These are phyloP conservation scores for Forsythia suspensa DNA, from an alignment of 257 asterid species.

Conservation along the genomic window DNA sequence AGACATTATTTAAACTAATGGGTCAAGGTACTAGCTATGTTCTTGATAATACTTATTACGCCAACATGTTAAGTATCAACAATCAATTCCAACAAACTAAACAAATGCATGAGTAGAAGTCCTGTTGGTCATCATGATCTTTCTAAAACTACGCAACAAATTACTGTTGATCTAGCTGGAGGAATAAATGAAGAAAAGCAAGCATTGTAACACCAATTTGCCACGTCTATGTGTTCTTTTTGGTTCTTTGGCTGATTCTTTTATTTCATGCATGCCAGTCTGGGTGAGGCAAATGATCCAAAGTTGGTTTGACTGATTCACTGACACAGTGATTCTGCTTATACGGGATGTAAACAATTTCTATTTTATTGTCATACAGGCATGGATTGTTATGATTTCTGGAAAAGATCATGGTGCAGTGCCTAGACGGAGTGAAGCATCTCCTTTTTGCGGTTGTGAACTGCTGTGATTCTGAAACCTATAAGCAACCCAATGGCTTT, in stretches of 20 bases:
- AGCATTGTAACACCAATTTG: not conserved
- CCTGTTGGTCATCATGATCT: not conserved
- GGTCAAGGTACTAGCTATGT: not conserved
- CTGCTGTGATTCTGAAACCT: constrained; percentile 61
- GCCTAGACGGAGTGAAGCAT: constrained; percentile 57
- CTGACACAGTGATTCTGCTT: not conserved
- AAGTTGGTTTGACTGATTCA: not conserved
- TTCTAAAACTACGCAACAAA: not conserved
- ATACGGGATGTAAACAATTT: constrained; percentile 4
- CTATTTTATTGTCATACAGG: constrained; percentile 30
- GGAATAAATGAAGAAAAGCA: not conserved
- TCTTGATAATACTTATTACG: not conserved
- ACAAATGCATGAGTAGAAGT: not conserved
- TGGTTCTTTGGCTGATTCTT: not conserved
- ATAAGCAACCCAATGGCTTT: constrained; percentile 62
- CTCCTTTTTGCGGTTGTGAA: constrained; percentile 47
- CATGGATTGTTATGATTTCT: constrained; percentile 42
- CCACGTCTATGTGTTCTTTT: too few relatives aligned
- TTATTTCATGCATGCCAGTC: constrained; percentile 4
- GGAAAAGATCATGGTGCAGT: constrained; percentile 67
- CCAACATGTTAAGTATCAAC: not conserved
- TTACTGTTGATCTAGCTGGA: not conserved
- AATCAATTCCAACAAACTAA: not conserved
- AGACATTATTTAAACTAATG: not conserved
- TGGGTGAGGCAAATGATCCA: not conserved